Evolutionary conservation across 2,329 filamentous ascomycete species (phyloP).

Genomic region (Penicillium freii): DNA sequence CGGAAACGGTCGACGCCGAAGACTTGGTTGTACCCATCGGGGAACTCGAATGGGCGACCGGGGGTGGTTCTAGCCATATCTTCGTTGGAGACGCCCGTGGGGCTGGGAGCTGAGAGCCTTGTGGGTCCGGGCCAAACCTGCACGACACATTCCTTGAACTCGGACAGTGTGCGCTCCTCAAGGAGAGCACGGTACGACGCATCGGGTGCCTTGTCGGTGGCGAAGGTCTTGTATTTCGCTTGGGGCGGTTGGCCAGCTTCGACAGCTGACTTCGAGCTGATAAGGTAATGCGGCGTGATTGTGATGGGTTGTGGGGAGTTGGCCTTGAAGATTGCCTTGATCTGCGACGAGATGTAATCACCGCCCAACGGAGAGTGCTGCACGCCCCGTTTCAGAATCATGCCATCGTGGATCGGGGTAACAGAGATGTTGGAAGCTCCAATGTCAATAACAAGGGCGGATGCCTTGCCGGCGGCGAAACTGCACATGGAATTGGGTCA

Average conservation of each 20-base stretch:
- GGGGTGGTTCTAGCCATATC: conserved; percentile 71
- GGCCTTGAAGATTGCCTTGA: conserved; percentile 73
- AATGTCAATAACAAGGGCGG: conserved; percentile 86
- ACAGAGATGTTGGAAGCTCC: conserved; percentile 86
- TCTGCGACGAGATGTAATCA: conserved; percentile 84
- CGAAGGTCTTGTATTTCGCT: conserved; percentile 70
- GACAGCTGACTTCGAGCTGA: conserved; percentile 82
- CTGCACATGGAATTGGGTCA: conserved; percentile 30
- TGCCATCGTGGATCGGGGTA: conserved; percentile 88
- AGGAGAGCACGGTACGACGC: conserved; percentile 77
- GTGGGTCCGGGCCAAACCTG: conserved; percentile 86
- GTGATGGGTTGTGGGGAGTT: conserved; percentile 67
- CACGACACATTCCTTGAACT: conserved; percentile 97
- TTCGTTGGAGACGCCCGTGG: conserved; percentile 64
- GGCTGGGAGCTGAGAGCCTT: conserved; percentile 53
- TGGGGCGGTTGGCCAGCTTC: conserved; percentile 80
- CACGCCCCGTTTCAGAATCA: conserved; percentile 87
- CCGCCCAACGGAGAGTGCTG: conserved; percentile 83
- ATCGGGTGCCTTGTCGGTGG: conserved; percentile 54
- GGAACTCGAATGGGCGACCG: conserved; percentile 92
- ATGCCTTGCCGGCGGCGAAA: conserved; percentile 90
- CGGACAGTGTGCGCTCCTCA: conserved; percentile 87
- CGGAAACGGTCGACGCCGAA: conserved; percentile 86
- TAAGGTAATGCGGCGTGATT: conserved; percentile 79
- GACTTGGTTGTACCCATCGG: conserved; percentile 92